phyloP scores from a whole-genome alignment of 164 flowering plant genomes.

The Tinospora cordifolia region DNA sequence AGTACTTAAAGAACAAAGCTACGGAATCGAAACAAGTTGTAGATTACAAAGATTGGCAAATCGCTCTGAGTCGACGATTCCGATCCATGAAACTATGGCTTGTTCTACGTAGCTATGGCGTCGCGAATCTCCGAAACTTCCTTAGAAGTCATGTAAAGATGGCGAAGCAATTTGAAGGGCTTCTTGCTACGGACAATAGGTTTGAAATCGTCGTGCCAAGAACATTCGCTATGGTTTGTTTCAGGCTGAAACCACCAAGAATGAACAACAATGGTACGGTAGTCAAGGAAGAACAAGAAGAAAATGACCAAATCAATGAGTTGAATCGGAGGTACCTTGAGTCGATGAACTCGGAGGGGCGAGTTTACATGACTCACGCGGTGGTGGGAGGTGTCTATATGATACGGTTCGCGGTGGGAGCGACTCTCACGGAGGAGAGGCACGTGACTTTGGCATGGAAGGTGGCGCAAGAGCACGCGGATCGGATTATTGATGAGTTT shows the following conservation, averaged over 20 bases:
- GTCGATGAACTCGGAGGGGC: slow-evolving; percentile 34
- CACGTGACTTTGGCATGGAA: slow-evolving; percentile 22
- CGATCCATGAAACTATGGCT: slow-evolving; percentile 62
- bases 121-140: slow-evolving; percentile 31
- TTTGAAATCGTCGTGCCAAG: slow-evolving; percentile 59
- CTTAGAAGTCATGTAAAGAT: slow-evolving; percentile 45
- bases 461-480: slow-evolving; percentile 25
- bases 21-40: slow-evolving; percentile 43
- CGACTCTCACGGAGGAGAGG: slow-evolving; percentile 23
- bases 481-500: slow-evolving; percentile 6
- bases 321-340: slow-evolving; percentile 34
- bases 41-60: slow-evolving; percentile 79
- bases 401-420: slow-evolving; percentile 27
- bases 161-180: slow-evolving; percentile 50
- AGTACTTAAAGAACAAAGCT: slow-evolving; percentile 50
- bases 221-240: slow-evolving; percentile 48
- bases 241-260: slow-evolving; percentile 21
- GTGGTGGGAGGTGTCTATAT: slow-evolving; percentile 24
- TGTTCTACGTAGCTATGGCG: slow-evolving; percentile 57
- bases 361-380: slow-evolving; percentile 36
- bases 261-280: too few relatives aligned
- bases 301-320: slow-evolving; percentile 16
- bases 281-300: too few relatives aligned
- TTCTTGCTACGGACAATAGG: slow-evolving; percentile 37
- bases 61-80: slow-evolving; percentile 49